Base-by-base conservation (phyloP, 2,329 filamentous ascomycete genomes). In the Aspergillus hiratsukae region DNA sequence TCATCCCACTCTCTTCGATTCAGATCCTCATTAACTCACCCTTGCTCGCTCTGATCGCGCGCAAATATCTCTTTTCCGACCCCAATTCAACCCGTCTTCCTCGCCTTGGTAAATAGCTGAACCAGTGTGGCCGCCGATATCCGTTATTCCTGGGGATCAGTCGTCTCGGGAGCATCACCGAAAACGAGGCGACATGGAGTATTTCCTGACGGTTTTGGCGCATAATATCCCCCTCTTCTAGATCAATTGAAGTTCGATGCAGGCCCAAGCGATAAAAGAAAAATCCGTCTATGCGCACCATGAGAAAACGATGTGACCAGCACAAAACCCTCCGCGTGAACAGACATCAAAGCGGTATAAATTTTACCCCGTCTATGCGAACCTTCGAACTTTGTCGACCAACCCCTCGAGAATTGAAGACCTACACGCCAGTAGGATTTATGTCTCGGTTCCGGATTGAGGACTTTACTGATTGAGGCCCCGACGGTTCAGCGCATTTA, bases 401-500 rank as follows among this genome's bases (percentile, higher is more conserved):
- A 23, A 50, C 49, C 29, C 48, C 49, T 52, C 28, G n/a, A 27
- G 37, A 23, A 29, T 43, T 46, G n/a, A 9, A 50, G 23, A 25
- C 43, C 46, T 55, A 49, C 52, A 51, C 51, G 49, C 23, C 43
- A 23, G 11, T 23, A 25, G 10, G 7, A 29, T 46, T 31, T 31
- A 29, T 51, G 35, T 50, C 43, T 35, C 45, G n/a, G 14, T 27
- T 31, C 25, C 48, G 43, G n/a, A 35, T 31, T 28, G 31, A 17
- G 14, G 11, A 21, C 19, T 14, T 59, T 69, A 69, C 62, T 71
- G 64, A 48, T 66, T 64, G 48, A 72, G 63, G 5, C 73, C 75
- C 49, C 73, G 70, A 51, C 76, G 74, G 57, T 78, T 76, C 51
- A 78, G 63, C 31, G 75, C 74, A 62, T 77, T 80, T 41, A 80